Percentiles rank a stretch among this genome's conserved stretches.
These are phyloP conservation scores for Plectosphaerella sp. DNA, from an alignment of 2,329 filamentous ascomycete species.

Conservation along the genomic window DNA sequence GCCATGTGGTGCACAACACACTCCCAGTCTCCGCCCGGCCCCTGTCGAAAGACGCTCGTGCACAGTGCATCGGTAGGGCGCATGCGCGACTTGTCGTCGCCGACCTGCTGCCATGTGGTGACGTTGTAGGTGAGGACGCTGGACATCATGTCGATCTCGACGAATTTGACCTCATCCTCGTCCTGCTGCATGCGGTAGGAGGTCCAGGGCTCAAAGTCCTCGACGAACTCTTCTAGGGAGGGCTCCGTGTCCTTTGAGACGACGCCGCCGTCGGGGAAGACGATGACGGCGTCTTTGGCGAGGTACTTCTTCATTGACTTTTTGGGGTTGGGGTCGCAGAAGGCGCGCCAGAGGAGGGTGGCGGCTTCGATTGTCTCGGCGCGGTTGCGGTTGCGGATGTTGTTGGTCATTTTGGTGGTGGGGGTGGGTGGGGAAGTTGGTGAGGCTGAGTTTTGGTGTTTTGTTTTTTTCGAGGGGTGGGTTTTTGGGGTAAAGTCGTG, in stretches of 20 bases:
- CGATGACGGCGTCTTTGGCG: slow-evolving; percentile 25
- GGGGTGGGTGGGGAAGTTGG: too few relatives aligned
- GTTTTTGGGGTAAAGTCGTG: background rate
- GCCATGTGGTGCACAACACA: slow-evolving; percentile 28
- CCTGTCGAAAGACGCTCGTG: slow-evolving; percentile 27
- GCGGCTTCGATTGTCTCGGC: slow-evolving; percentile 28
- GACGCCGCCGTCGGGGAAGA: slow-evolving; percentile 23
- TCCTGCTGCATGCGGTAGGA: slow-evolving; percentile 29
- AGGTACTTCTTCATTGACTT: slow-evolving; percentile 26
- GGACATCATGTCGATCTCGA: slow-evolving; percentile 32
- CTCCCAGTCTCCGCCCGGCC: slow-evolving; percentile 26
- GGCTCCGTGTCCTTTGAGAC: slow-evolving; percentile 25
- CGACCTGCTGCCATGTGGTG: slow-evolving; percentile 23
- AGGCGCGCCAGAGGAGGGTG: slow-evolving; percentile 27
- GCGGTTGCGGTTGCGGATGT: slow-evolving; percentile 28
- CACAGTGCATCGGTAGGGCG: slow-evolving; percentile 26
- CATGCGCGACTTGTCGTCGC: slow-evolving; percentile 19
- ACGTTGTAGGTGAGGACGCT: slow-evolving; percentile 24
- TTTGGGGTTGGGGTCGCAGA: slow-evolving; percentile 23
- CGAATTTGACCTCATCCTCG: slow-evolving; percentile 30
- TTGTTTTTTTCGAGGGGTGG: background rate
- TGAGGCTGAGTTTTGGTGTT: background rate
- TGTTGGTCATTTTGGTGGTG: background rate
- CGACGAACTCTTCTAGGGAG: slow-evolving; percentile 23
- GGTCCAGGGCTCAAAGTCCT: slow-evolving; percentile 28